These are phyloP conservation scores for Fusarium piperis DNA, from an alignment of 2,329 filamentous ascomycete species.

Conservation along the genomic window DNA sequence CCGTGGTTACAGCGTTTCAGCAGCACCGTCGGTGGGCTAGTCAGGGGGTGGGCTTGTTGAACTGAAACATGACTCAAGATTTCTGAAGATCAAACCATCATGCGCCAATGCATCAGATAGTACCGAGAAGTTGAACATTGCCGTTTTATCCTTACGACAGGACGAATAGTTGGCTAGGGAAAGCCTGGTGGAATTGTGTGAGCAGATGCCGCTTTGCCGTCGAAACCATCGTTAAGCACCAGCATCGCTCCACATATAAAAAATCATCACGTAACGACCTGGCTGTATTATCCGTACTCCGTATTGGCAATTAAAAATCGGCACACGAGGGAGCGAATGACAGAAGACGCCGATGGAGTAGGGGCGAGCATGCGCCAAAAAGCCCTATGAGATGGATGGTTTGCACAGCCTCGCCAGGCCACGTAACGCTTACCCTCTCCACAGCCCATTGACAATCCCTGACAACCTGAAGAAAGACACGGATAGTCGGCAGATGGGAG, in stretches of 20 bases:
- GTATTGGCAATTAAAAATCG: conserved; percentile 17
- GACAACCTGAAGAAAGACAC: neutral
- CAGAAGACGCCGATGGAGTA: neutral
- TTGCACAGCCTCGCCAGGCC: conserved; percentile 39
- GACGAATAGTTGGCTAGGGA: neutral
- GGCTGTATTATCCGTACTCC: neutral
- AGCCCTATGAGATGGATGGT: neutral
- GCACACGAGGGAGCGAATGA: neutral
- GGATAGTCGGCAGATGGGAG: neutral
- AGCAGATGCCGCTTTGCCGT: neutral
- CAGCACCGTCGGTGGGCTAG: neutral
- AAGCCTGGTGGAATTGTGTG: neutral
- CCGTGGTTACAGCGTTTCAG: conserved; percentile 12
- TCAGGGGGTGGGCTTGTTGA: neutral
- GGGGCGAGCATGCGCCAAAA: neutral
- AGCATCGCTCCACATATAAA: neutral
- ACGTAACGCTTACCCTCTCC: conserved; percentile 16
- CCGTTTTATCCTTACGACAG: neutral
- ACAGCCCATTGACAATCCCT: neutral
- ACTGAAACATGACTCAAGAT: neutral
- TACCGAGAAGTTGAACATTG: neutral
- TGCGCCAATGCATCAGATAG: neutral
- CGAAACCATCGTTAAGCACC: neutral
- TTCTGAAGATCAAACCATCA: neutral
- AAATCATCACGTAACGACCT: neutral